phyloP scores from a whole-genome alignment of 2,329 filamentous ascomycete genomes.

The Diaporthe ilicicola region DNA sequence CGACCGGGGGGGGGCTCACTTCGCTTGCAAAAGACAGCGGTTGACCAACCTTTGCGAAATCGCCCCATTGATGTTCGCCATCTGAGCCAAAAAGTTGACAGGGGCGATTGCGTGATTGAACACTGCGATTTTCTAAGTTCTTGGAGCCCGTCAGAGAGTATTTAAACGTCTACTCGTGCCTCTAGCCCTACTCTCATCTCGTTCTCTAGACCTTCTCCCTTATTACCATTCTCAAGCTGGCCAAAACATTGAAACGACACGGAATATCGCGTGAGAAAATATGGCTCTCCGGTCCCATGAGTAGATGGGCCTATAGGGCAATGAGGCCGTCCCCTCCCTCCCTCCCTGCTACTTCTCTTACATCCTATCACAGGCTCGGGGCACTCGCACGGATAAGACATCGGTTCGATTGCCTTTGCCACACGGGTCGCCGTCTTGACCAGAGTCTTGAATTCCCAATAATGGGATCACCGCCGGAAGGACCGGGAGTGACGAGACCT shows the following conservation, averaged over 20 bases:
- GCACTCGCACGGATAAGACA: background rate
- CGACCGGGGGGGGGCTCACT: no score
- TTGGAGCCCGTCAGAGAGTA: background rate
- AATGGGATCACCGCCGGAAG: background rate
- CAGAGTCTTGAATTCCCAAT: background rate
- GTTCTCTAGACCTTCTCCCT: background rate
- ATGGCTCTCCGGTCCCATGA: background rate
- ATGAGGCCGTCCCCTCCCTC: no score
- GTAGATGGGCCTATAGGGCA: background rate
- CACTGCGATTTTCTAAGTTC: background rate
- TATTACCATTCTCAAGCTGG: background rate
- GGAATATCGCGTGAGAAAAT: background rate
- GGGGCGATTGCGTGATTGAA: conserved; percentile 4
- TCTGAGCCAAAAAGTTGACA: background rate
- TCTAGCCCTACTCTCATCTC: background rate
- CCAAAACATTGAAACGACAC: background rate
- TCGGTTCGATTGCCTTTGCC: background rate
- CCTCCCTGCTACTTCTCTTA: background rate
- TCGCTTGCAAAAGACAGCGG: no score
- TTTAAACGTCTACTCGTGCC: background rate
- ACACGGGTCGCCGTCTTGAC: conserved; percentile 9
- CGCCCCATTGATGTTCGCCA: background rate
- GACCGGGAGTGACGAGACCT: background rate
- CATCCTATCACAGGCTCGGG: background rate
- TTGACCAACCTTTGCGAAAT: background rate